Evolutionary conservation across 106 monocot species (phyloP).

Genomic region (Dioscorea zingiberensis): DNA sequence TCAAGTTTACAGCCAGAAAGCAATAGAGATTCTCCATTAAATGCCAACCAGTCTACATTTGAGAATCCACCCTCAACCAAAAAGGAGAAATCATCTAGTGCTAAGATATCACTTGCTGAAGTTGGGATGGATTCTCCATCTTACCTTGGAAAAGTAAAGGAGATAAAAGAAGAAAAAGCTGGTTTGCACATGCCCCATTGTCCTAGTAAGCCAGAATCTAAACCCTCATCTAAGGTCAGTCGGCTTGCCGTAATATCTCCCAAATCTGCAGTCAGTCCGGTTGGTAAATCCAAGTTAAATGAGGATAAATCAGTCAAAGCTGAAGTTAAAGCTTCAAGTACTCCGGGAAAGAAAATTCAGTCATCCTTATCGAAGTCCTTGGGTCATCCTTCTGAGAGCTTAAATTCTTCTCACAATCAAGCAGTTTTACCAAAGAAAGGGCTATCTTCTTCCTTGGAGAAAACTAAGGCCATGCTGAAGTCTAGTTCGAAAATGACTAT

Average conservation of each 20-base stretch:
- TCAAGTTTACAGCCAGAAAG: constrained; percentile 10
- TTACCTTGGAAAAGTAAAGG: constrained; percentile 15
- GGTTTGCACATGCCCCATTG: constrained; percentile 9
- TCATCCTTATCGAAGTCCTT: constrained; percentile 23
- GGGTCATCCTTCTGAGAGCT: constrained; percentile 19
- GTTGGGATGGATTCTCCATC: constrained; percentile 9
- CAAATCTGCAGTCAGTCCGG: constrained; percentile 7
- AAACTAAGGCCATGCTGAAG: constrained; percentile 41
- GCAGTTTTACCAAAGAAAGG: constrained; percentile 24
- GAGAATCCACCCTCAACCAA: constrained; percentile 21
- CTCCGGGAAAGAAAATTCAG: constrained; percentile 30
- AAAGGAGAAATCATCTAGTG: constrained; percentile 19
- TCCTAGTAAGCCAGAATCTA: constrained; percentile 18
- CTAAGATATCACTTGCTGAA: constrained; percentile 15
- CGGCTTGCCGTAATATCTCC: constrained; percentile 27
- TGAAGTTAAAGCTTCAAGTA: constrained; percentile 18
- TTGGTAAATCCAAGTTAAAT: constrained; percentile 16
- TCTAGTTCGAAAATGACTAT: constrained; percentile 13
- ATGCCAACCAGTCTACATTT: constrained; percentile 13
- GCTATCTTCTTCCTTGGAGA: constrained; percentile 29
- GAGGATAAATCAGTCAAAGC: constrained; percentile 32
- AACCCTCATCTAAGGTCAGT: constrained; percentile 19
- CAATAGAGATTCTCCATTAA: constrained; percentile 13
- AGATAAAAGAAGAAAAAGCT: constrained; percentile 21
- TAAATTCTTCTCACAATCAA: constrained; percentile 18